Evolutionary conservation across 192 early-diverging fungal species (phyloP).

Genomic region (Dissophora globulifera): DNA sequence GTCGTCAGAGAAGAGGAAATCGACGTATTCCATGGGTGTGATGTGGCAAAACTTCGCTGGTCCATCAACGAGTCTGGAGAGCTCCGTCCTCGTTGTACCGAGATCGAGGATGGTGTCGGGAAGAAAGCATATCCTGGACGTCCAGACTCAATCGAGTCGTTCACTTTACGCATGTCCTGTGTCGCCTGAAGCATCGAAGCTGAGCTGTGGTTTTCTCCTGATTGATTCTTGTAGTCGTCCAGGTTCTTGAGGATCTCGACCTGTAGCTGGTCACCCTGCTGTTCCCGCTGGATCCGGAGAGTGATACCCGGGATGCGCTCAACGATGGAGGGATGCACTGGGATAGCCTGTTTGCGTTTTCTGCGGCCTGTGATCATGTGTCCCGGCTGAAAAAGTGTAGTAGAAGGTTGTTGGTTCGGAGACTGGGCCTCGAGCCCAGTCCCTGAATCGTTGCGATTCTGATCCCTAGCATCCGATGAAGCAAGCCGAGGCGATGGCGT

Average conservation of each 20-base stretch:
- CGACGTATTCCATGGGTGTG: too few relatives aligned
- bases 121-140: conserved; percentile 35
- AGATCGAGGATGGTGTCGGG: neutral
- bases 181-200: conserved; percentile 15
- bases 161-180: conserved; percentile 39
- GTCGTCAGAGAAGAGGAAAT: neutral
- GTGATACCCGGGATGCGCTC: conserved; percentile 51
- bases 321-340: conserved; percentile 37
- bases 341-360: conserved; percentile 52
- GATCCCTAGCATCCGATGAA: conserved; percentile 7
- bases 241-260: conserved; percentile 50
- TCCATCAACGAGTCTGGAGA: too few relatives aligned
- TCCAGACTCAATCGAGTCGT: conserved; percentile 42
- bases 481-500: conserved; percentile 36
- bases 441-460: neutral
- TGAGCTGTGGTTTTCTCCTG: conserved; percentile 4
- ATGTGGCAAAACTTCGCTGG: too few relatives aligned
- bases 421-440: neutral
- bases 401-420: conserved; percentile 8
- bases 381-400: neutral
- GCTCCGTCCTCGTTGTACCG: neutral
- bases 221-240: conserved; percentile 19
- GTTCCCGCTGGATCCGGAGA: conserved; percentile 39
- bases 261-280: conserved; percentile 29
- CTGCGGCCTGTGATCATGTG: conserved; percentile 10